A percentile compares a stretch with the other conserved stretches of the same genome.
phyloP scores from a whole-genome alignment of 345 rosid genomes.

The Ricinus communis region DNA sequence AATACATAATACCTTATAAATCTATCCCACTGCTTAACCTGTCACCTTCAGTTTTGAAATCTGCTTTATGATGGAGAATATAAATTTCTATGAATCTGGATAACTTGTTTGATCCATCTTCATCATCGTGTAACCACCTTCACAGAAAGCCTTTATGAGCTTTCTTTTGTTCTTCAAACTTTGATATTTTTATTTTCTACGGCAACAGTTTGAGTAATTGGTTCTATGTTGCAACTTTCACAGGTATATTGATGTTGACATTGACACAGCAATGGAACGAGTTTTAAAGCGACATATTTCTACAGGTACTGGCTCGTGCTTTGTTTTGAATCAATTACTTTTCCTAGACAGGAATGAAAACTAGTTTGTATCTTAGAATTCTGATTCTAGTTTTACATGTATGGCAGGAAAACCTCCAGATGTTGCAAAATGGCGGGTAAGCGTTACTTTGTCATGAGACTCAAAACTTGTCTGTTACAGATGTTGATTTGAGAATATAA shows the following conservation, averaged over 20 bases:
- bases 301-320: conserved; percentile 44
- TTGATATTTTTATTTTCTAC: neutral
- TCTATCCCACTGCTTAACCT: neutral
- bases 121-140: neutral
- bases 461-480: neutral
- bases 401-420: conserved; percentile 73
- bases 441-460: neutral
- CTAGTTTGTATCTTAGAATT: neutral
- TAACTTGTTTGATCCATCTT: neutral
- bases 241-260: conserved; percentile 82
- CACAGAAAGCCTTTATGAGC: neutral
- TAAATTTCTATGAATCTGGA: neutral
- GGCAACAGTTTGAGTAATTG: conserved; percentile 6
- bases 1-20: neutral
- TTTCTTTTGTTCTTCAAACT: conserved; percentile 8
- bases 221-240: conserved; percentile 15
- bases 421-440: conserved; percentile 83
- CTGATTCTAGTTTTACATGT: conserved; percentile 1
- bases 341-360: neutral
- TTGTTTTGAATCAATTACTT: neutral
- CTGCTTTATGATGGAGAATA: neutral
- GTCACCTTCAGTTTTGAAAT: neutral
- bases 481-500: neutral
- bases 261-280: conserved; percentile 72
- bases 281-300: conserved; percentile 74